Conservation (phyloP, 2,329 filamentous ascomycete species). For the Aulographum hederae region DNA sequence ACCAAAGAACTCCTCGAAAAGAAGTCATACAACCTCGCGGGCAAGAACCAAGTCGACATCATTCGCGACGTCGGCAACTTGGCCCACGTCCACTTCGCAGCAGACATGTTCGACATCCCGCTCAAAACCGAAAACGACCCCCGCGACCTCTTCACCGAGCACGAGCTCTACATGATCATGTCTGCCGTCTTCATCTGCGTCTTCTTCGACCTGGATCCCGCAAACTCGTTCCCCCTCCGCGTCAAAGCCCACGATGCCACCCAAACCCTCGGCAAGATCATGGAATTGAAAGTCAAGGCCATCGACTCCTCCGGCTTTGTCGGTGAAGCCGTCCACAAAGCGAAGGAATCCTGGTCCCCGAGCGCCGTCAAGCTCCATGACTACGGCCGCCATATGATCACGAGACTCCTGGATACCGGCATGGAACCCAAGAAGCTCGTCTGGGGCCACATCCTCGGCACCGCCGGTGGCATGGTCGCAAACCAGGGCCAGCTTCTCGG, state of each 20-base stretch:
- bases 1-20: constrained; percentile 42
- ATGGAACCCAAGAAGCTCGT: constrained; percentile 47
- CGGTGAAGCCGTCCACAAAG: background rate
- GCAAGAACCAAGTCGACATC: constrained; percentile 51
- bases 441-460: constrained; percentile 52
- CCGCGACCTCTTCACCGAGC: constrained; percentile 34
- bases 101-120: constrained; percentile 35
- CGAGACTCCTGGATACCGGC: constrained; percentile 44
- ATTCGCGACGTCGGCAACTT: constrained; percentile 37
- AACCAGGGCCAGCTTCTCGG: constrained; percentile 57
- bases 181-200: constrained; percentile 46
- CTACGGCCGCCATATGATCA: constrained; percentile 48
- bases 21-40: constrained; percentile 46
- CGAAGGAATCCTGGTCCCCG: constrained; percentile 18
- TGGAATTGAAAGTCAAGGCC: constrained; percentile 48
- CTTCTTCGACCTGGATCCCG: constrained; percentile 47
- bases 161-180: constrained; percentile 41
- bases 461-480: constrained; percentile 46
- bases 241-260: constrained; percentile 39
- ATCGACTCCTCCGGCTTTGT: constrained; percentile 37
- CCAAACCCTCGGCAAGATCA: constrained; percentile 38
- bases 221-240: constrained; percentile 45
- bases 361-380: constrained; percentile 38
- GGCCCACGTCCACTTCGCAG: constrained; percentile 35
- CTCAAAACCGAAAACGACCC: constrained; percentile 34